phyloP scores from a whole-genome alignment of 2,329 filamentous ascomycete species.

The Alternaria sp. region DNA sequence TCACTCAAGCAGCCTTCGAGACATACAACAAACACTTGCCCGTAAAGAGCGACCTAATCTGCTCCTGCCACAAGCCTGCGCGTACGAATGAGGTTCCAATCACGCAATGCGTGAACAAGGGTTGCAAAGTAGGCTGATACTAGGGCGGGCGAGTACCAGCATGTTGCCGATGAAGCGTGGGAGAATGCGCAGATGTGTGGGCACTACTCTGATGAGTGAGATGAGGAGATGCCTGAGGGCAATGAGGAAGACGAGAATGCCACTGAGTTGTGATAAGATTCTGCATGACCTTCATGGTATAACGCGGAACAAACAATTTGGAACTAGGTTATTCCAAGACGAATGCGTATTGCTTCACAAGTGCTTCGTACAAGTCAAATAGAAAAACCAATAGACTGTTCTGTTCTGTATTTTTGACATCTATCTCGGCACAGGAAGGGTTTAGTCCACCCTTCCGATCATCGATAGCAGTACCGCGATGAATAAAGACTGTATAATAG shows the following conservation, averaged over 20 bases:
- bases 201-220: background rate
- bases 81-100: conserved; percentile 13
- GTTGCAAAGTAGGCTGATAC: conserved; percentile 25
- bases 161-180: background rate
- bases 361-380: background rate
- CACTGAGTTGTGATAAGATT: background rate
- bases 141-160: background rate
- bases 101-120: conserved; percentile 24
- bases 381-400: background rate
- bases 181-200: background rate
- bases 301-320: background rate
- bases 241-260: background rate
- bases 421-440: background rate
- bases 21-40: conserved; percentile 8
- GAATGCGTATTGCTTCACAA: background rate
- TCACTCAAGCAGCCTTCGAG: conserved; percentile 10
- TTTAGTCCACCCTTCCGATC: background rate
- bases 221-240: background rate
- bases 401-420: background rate
- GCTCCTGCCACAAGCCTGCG: conserved; percentile 26
- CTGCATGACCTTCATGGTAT: background rate
- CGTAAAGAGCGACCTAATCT: conserved; percentile 21
- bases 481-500: background rate
- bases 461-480: background rate
- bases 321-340: background rate